Evolutionary conservation across 1,284 basidiomycete species (phyloP), one percentile per base, ranked within the genome.

Genomic region (Sanguinoderma infundibulare): DNA sequence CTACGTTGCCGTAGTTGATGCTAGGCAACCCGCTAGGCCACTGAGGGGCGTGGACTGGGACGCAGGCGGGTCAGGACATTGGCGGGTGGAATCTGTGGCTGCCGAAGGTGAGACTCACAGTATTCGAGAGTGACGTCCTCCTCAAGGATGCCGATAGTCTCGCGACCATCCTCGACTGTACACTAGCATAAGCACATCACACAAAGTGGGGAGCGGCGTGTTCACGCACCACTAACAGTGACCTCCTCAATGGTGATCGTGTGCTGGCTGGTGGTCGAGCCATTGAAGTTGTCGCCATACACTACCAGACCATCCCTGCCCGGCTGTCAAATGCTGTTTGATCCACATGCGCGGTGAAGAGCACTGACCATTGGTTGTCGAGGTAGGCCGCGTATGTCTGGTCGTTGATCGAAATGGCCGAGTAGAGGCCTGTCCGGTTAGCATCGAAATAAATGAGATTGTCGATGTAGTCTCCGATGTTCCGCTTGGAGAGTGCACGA

Each of bases 341-440:
- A 26, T n/a, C 51, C 26, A 55, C 49, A 20, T 40, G 46, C 7
- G 44, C 4, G 4, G 32, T 15, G 12, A n/a, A 32, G n/a, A 12
- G 26, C 14, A 60, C 65, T 50, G 15, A 66, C 65, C 65, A 66
- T 39, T 62, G 36, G 53, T 61, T 60, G 57, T 66, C 62, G 42
- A 66, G 52, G 39, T 39, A 49, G 10, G 57, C 65, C 15, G 57
- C 62, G 53, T 63, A 66, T 3, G 65, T 61, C 49, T 63, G 36
- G n/a, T 40, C 20, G 8, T 53, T 52, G n/a, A 57, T 26, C 14
- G 59, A 60, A 22, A 66, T 39, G 15, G 65, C 62, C 34, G 57
- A 30, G 53, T 66, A 66, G 38, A 66, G 60, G 36, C 44, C 30
- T 22, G 61, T 61, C 60, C 58, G 55, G 57, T 53, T 61, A 28